Percentiles rank a stretch among this genome's conserved stretches.
These are phyloP conservation scores for Podospora pseudocomata DNA, from an alignment of 495 filamentous ascomycete genomes.

Conservation along the genomic window DNA sequence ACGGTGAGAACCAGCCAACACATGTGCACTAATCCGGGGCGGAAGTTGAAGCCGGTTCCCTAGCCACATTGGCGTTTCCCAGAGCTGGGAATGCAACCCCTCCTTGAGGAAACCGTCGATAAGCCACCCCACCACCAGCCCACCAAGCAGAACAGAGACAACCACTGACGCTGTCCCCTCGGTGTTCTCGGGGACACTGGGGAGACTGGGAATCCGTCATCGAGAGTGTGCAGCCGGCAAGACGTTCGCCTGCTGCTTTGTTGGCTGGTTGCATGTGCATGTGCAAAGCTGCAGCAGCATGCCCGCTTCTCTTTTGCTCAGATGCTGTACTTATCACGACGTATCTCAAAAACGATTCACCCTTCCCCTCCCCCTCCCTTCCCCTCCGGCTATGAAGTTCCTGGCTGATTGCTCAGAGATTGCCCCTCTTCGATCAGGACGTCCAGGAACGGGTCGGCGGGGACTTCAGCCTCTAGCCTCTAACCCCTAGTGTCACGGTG, in stretches of 20 bases:
- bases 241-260: background rate
- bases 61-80: slow-evolving; percentile 24
- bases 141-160: background rate
- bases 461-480: background rate
- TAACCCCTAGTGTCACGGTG: background rate
- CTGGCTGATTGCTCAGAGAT: slow-evolving; percentile 11
- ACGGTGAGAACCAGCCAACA: slow-evolving; percentile 20
- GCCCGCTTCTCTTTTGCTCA: too few species aligned
- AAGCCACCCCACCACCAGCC: slow-evolving; percentile 17
- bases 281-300: background rate
- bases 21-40: slow-evolving; percentile 32
- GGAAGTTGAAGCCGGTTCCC: slow-evolving; percentile 23
- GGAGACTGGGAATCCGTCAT: background rate
- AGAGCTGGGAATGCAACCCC: slow-evolving; percentile 23
- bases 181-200: slow-evolving; percentile 12
- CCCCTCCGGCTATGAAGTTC: slow-evolving; percentile 7
- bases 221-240: background rate
- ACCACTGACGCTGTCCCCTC: slow-evolving; percentile 1
- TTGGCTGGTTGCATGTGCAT: background rate
- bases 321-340: background rate
- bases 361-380: background rate
- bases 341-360: background rate
- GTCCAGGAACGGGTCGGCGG: background rate
- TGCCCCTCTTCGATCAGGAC: slow-evolving; percentile 18
- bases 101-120: slow-evolving; percentile 22